Evolutionary conservation across 306 rosid species (phyloP), one percentile per base, ranked within the genome.

Genomic region (Cercis canadensis): DNA sequence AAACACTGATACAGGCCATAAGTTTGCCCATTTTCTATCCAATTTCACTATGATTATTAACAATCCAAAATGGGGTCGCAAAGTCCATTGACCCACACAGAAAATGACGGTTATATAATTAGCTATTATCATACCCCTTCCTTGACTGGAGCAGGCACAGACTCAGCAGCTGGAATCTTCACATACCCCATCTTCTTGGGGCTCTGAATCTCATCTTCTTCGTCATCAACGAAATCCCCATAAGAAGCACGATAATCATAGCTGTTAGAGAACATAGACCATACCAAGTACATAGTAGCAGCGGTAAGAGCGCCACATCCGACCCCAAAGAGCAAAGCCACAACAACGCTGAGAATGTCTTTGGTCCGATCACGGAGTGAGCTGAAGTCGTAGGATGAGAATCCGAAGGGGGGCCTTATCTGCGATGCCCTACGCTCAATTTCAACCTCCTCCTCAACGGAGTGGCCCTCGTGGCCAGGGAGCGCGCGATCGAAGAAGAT

Each of bases 291-390:
- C 96, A 94, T 75, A 69, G 96, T 83, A 29, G 96, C 96, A 24
- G 96, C 92, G 11, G 92, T 83, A 70, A 94, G 92, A 29, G 96
- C 94, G 1, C 98, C 98, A 57, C 96, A 89, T 11, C 92, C 92
- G n/a, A 89, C 86, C 37, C 98, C 98, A 66, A 94, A 90, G 47
- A 94, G 95, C 59, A 94, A 57, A 24, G 96, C 96, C 17, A 90
- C 85, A 8, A 90, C 98, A 29, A 94, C 92, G 81, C 92, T 94
- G 60, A 90, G 87, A 62, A 94, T 90, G 76, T 94, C 98, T 81
- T 83, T 84, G 75, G 97, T 83, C 67, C 98, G 97, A 40, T 88
- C 92, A 54, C 97, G 95, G 44, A 94, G 90, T 19, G 98, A 94
- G 77, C 76, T 69, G 74, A 85, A 87, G 50, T 87, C 96, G 62